These are phyloP conservation scores for Talaromyces amestolkiae DNA, from an alignment of 2,329 filamentous ascomycete genomes.

Conservation along the genomic window DNA sequence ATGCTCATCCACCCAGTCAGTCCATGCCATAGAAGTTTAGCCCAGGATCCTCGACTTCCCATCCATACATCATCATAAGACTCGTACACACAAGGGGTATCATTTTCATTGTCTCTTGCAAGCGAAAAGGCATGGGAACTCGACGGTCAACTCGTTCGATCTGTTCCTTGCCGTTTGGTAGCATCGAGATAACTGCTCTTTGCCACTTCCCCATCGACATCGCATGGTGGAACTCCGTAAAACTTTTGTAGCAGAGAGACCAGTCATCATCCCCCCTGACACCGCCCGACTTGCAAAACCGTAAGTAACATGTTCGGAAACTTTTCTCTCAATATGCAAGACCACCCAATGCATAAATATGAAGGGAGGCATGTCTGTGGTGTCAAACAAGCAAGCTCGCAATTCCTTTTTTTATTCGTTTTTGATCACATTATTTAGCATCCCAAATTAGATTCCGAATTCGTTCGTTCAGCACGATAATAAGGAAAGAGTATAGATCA, in stretches of 20 bases:
- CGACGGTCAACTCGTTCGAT: conserved; percentile 35
- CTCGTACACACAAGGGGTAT: conserved; percentile 43
- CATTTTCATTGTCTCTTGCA: conserved; percentile 36
- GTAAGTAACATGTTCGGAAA: conserved; percentile 28
- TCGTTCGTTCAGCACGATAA: conserved; percentile 18
- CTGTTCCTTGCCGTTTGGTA: conserved; percentile 21
- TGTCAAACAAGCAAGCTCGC: conserved; percentile 32
- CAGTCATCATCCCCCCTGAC: conserved; percentile 21
- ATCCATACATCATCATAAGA: conserved; percentile 31
- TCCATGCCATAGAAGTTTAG: conserved; percentile 35
- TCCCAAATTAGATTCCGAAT: conserved; percentile 34
- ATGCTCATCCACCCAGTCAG: conserved; percentile 25
- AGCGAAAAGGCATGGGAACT: conserved; percentile 40
- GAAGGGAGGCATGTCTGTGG: conserved; percentile 26
- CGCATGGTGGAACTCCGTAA: conserved; percentile 15
- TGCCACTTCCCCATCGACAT: conserved; percentile 16
- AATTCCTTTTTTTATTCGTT: conserved; percentile 22
- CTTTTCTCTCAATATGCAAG: conserved; percentile 32
- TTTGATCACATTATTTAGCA: conserved; percentile 33
- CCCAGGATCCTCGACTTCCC: conserved; percentile 34
- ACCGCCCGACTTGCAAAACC: conserved; percentile 28
- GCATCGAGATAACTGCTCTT: conserved; percentile 25
- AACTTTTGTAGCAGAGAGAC: conserved; percentile 23
- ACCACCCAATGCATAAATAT: conserved; percentile 34
- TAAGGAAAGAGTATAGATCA: conserved; percentile 51